A percentile compares a stretch with the other conserved stretches of the same genome.
Conservation (phyloP, 2,329 filamentous ascomycete genomes). For the Colletotrichum shisoi region DNA sequence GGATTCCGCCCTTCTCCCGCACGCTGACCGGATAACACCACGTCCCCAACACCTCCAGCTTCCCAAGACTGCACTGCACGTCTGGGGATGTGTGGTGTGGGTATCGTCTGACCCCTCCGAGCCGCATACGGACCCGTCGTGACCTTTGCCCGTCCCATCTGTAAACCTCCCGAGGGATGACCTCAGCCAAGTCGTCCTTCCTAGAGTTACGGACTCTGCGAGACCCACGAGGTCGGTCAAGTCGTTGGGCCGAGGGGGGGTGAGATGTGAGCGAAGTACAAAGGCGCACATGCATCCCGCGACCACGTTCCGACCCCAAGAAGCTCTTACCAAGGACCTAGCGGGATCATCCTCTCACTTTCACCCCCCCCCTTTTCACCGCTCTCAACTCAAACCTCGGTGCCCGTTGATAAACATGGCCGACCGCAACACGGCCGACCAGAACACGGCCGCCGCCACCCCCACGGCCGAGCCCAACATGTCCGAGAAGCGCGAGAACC, state of each 20-base stretch:
- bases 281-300: slow-evolving; percentile 16
- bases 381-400: background rate
- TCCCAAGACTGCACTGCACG: slow-evolving; percentile 2
- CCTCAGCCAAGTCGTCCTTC: slow-evolving; percentile 38
- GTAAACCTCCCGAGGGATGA: slow-evolving; percentile 16
- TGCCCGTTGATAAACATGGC: slow-evolving; percentile 6
- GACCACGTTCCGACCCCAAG: background rate
- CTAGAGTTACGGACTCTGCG: background rate
- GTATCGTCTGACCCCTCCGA: slow-evolving; percentile 15
- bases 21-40: background rate
- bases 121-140: slow-evolving; percentile 15
- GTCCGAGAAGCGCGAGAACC: slow-evolving; percentile 31
- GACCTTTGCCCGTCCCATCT: background rate
- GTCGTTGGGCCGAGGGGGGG: background rate
- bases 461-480: slow-evolving; percentile 17
- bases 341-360: background rate
- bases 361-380: too few relatives aligned
- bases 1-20: slow-evolving; percentile 13
- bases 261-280: slow-evolving; percentile 33
- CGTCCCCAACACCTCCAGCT: slow-evolving; percentile 13
- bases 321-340: background rate
- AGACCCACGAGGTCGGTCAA: slow-evolving; percentile 19
- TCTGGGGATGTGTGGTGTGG: slow-evolving; percentile 15
- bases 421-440: slow-evolving; percentile 10
- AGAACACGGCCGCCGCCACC: slow-evolving; percentile 1